Percentiles rank a stretch among this genome's conserved stretches.
phyloP scores from a whole-genome alignment of 2,329 filamentous ascomycete genomes.

The Penicillium sp. region DNA sequence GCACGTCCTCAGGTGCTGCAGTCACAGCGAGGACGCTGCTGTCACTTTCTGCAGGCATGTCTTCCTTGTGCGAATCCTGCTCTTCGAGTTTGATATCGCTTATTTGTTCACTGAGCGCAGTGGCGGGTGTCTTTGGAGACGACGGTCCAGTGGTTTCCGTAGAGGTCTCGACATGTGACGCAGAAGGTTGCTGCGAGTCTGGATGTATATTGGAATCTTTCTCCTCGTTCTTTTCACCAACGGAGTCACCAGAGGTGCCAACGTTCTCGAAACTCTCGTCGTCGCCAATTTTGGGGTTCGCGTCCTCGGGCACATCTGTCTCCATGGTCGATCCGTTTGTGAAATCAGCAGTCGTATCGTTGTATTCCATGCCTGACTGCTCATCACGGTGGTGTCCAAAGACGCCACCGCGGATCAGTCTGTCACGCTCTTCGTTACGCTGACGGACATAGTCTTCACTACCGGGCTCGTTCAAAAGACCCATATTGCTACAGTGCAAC shows the following conservation, averaged over 20 bases:
- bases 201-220: slow-evolving; percentile 15
- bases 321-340: slow-evolving; percentile 39
- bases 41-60: slow-evolving; percentile 2
- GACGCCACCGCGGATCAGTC: slow-evolving; percentile 69
- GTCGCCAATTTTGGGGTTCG: slow-evolving; percentile 71
- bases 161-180: slow-evolving; percentile 8
- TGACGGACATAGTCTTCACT: slow-evolving; percentile 79
- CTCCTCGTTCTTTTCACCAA: slow-evolving; percentile 63
- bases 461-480: slow-evolving; percentile 81
- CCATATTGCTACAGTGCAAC: slow-evolving; percentile 98
- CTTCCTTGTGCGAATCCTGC: slow-evolving; percentile 9
- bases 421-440: slow-evolving; percentile 75
- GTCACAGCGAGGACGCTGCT: slow-evolving; percentile 31
- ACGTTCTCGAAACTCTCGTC: slow-evolving; percentile 95
- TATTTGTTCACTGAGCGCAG: slow-evolving; percentile 51
- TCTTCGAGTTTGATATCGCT: slow-evolving; percentile 52
- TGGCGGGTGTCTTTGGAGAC: slow-evolving; percentile 29
- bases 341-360: slow-evolving; percentile 43
- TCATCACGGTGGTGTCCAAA: slow-evolving; percentile 47
- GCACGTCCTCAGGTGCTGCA: slow-evolving; percentile 61
- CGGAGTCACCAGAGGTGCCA: slow-evolving; percentile 59
- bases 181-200: slow-evolving; percentile 14
- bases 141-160: neutral
- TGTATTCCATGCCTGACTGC: slow-evolving; percentile 52
- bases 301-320: slow-evolving; percentile 55